These are phyloP conservation scores for Penicillium aurantiogriseum DNA, from an alignment of 2,329 filamentous ascomycete genomes.

Conservation along the genomic window DNA sequence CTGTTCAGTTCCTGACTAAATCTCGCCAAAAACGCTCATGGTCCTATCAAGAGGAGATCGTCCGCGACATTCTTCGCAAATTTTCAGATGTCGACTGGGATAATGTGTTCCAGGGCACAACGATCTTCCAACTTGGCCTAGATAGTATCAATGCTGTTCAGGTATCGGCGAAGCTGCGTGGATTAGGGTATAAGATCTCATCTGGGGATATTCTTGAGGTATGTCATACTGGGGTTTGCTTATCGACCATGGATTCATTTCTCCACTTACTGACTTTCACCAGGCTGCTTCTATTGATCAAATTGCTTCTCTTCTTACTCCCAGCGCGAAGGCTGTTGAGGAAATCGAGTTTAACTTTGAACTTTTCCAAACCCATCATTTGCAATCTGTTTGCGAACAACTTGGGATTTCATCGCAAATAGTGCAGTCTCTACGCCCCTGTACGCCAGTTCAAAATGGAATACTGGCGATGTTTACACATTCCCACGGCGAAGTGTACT, in stretches of 20 bases:
- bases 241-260: background rate
- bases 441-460: constrained; percentile 74
- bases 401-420: constrained; percentile 31
- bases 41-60: constrained; percentile 51
- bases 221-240: background rate
- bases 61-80: constrained; percentile 58
- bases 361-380: constrained; percentile 51
- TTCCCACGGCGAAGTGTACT: constrained; percentile 67
- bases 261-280: constrained; percentile 12
- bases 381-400: constrained; percentile 30
- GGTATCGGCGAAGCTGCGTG: constrained; percentile 66
- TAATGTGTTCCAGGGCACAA: constrained; percentile 60
- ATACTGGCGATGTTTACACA: constrained; percentile 74
- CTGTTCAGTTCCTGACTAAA: constrained; percentile 1
- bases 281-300: constrained; percentile 39
- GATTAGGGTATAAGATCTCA: constrained; percentile 57
- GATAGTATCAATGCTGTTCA: constrained; percentile 88
- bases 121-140: constrained; percentile 83
- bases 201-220: constrained; percentile 72
- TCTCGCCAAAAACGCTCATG: constrained; percentile 38
- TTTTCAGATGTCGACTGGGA: constrained; percentile 55
- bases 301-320: constrained; percentile 35
- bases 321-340: constrained; percentile 34
- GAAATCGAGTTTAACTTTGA: constrained; percentile 47
- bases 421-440: constrained; percentile 67